These are phyloP conservation scores for Singerocomus inundabilis DNA, from an alignment of 1,284 basidiomycete genomes.

Conservation along the genomic window DNA sequence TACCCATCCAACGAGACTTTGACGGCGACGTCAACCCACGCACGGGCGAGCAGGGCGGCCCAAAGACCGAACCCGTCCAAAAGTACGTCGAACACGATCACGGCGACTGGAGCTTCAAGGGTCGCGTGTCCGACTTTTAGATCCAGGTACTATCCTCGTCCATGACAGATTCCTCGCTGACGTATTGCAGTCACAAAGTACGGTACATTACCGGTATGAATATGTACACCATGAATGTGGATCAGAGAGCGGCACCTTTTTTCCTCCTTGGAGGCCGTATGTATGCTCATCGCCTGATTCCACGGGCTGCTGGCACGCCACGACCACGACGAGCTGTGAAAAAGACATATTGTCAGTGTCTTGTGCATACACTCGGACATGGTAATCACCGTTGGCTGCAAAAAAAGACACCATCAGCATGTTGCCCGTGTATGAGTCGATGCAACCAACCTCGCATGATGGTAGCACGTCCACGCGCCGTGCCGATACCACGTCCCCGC, in stretches of 20 bases:
- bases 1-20: constrained; percentile 60
- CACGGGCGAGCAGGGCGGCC: constrained; percentile 76
- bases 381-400: constrained; percentile 59
- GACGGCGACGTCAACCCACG: constrained; percentile 70
- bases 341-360: constrained; percentile 12
- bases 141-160: constrained; percentile 1
- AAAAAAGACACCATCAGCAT: constrained; percentile 20
- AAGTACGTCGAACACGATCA: constrained; percentile 52
- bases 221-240: constrained; percentile 12
- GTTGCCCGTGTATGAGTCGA: constrained; percentile 1
- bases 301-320: constrained; percentile 69
- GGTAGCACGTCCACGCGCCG: constrained; percentile 94
- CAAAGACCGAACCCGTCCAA: constrained; percentile 71
- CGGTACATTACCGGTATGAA: constrained; percentile 12
- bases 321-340: constrained; percentile 76
- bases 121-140: constrained; percentile 79
- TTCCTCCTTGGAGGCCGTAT: background rate
- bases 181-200: background rate
- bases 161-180: background rate
- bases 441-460: constrained; percentile 80
- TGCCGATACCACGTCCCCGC: constrained; percentile 98
- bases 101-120: constrained; percentile 84
- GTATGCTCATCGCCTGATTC: constrained; percentile 65
- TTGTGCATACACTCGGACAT: background rate
- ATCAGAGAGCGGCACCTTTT: constrained; percentile 8